Evolutionary conservation across 1,139 yeast species (phyloP).

Genomic region (Geotrichum aggregatum): DNA sequence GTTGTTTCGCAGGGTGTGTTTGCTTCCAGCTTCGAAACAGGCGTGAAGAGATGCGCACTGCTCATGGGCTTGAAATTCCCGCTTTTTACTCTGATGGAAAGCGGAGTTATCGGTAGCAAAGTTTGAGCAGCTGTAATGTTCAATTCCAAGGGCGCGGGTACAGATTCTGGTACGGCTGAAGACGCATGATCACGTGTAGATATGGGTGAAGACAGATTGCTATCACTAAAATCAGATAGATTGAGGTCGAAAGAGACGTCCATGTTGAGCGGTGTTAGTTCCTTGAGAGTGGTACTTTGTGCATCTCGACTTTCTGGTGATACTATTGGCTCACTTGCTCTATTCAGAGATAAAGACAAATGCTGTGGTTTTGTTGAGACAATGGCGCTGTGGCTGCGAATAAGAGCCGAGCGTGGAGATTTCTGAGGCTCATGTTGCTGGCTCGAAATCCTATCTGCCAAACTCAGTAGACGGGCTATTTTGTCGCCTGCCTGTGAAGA

Average conservation of each 20-base stretch:
- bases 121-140: background rate
- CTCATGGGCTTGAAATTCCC: background rate
- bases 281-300: background rate
- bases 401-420: background rate
- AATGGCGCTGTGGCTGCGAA: too few species aligned
- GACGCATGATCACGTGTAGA: too few species aligned
- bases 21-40: background rate
- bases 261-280: background rate
- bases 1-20: background rate
- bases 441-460: background rate
- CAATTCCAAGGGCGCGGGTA: too few species aligned
- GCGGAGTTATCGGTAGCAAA: conserved; percentile 4
- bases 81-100: background rate
- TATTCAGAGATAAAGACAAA: too few species aligned
- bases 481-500: background rate
- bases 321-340: too few species aligned
- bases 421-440: background rate
- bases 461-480: conserved; percentile 5
- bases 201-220: background rate
- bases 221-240: background rate
- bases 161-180: background rate
- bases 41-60: conserved; percentile 2
- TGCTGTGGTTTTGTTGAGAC: too few species aligned
- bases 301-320: too few species aligned
- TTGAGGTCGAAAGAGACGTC: background rate